Conservation (phyloP, 2,329 filamentous ascomycete genomes). For the Claviceps maximensis region DNA sequence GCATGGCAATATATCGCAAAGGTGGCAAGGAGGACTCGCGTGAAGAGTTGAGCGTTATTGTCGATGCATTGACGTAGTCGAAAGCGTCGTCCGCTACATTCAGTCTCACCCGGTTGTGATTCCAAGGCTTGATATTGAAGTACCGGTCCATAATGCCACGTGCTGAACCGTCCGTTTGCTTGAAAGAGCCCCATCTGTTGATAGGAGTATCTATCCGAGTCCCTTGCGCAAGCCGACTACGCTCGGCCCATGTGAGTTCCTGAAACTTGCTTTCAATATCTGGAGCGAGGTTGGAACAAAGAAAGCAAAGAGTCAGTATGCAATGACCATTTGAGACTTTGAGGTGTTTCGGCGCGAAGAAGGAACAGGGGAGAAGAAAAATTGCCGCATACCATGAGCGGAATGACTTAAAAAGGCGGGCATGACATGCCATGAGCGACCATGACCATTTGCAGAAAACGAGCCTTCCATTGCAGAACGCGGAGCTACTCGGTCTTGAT, state of each 20-base stretch:
- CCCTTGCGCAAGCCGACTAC: slow-evolving; percentile 30
- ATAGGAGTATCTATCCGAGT: slow-evolving; percentile 21
- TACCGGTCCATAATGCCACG: slow-evolving; percentile 59
- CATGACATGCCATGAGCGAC: slow-evolving; percentile 15
- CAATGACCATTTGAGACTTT: background rate
- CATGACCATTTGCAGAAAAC: background rate
- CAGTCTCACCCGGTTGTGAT: slow-evolving; percentile 71
- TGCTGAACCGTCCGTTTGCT: slow-evolving; percentile 18
- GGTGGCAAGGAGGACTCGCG: slow-evolving; percentile 24
- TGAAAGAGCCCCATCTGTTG: slow-evolving; percentile 23
- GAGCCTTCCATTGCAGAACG: slow-evolving; percentile 12
- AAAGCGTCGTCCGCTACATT: slow-evolving; percentile 59
- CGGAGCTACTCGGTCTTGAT: slow-evolving; percentile 22
- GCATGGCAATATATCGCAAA: slow-evolving; percentile 75
- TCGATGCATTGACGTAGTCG: slow-evolving; percentile 76
- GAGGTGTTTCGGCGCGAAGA: background rate
- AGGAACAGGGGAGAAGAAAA: background rate
- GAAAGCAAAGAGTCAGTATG: background rate
- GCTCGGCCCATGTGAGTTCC: slow-evolving; percentile 41
- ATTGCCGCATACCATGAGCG: slow-evolving; percentile 17
- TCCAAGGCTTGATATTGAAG: slow-evolving; percentile 79
- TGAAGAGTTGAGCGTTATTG: slow-evolving; percentile 42
- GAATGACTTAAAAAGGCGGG: slow-evolving; percentile 27
- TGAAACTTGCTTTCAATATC: slow-evolving; percentile 38
- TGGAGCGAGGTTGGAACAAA: slow-evolving; percentile 11